Evolutionary conservation across 1,284 basidiomycete species (phyloP).

Genomic region (Trichosporon ovoides): DNA sequence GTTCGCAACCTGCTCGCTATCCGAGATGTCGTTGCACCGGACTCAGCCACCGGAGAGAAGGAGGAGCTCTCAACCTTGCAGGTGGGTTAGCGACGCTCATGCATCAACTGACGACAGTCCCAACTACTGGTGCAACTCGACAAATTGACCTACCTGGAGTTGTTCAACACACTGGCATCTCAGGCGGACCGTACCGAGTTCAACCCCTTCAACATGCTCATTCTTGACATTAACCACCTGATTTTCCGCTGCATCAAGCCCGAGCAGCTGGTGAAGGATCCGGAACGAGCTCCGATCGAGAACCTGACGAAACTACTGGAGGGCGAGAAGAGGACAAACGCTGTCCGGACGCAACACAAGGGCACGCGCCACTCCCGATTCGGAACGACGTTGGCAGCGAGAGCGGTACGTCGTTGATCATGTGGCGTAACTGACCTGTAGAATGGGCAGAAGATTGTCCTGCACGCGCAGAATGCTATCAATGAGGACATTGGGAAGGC

Average conservation of each 20-base stretch:
- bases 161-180: slow-evolving; percentile 75
- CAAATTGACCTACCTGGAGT: slow-evolving; percentile 66
- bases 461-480: slow-evolving; percentile 79
- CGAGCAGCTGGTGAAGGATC: slow-evolving; percentile 59
- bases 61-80: slow-evolving; percentile 71
- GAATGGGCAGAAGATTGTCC: slow-evolving; percentile 54
- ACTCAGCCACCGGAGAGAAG: slow-evolving; percentile 64
- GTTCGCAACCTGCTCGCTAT: slow-evolving; percentile 86
- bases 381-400: slow-evolving; percentile 81
- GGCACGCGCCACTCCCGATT: slow-evolving; percentile 89
- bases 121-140: slow-evolving; percentile 66
- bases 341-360: slow-evolving; percentile 49
- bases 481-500: slow-evolving; percentile 67
- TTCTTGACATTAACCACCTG: slow-evolving; percentile 84
- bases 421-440: slow-evolving; percentile 22
- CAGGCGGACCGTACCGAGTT: slow-evolving; percentile 69
- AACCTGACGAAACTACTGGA: slow-evolving; percentile 65
- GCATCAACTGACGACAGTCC: slow-evolving; percentile 47
- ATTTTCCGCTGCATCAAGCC: slow-evolving; percentile 72
- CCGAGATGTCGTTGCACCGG: slow-evolving; percentile 68
- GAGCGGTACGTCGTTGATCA: slow-evolving; percentile 49
- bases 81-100: slow-evolving; percentile 32
- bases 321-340: slow-evolving; percentile 61
- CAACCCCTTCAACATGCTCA: slow-evolving; percentile 75
- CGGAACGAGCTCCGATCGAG: slow-evolving; percentile 59